Evolutionary conservation across 495 filamentous ascomycete genomes (phyloP), one percentile per base, ranked within the genome.

Genomic region (Talaromyces trachyspermus): DNA sequence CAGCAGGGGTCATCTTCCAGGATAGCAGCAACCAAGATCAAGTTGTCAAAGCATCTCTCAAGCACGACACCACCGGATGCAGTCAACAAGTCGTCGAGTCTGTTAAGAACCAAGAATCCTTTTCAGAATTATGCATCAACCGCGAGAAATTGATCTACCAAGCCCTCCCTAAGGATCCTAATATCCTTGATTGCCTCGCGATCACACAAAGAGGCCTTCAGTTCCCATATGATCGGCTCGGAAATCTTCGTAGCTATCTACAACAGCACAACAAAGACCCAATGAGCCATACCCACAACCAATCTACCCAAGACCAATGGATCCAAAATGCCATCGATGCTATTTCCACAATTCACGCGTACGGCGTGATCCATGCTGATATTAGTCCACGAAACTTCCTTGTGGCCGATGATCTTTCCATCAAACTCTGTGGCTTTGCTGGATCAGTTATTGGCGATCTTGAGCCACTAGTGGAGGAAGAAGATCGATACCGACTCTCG

Each of bases 331-430:
- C 62, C 29, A 50, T 56, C 23, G 51, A 57, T 30, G 60, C 53
- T n/a, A 33, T 65, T 43, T 25, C 39, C 14, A 30, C 55, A 4
- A 46, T 64, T 26, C 58, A 64, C 48, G 10, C 38, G 24, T 26
- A 48, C 48, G 36, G 51, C 35, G 44, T 62, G 12, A 49, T 66
- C 42, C 59, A 66, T 37, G 57, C 51, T 23, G 63, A 63, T 48
- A 51, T 66, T 15, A 46, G 51, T 23, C 48, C 63, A 18, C 56
- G 58, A 11, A 64, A 63, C 50, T 64, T 63, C 39, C 55, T 66
- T 24, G 53, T 63, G 14, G 57, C 57, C 22, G 49, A 53, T 23
- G 40, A 61, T 42, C 61, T 66, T 5, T 51, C 51, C 10, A 52
- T 64, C 22, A 55, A 60, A 35, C 54, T 66, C 38, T 59, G 55